A percentile compares a stretch with the other conserved stretches of the same genome.
Conservation (phyloP, 805 yeast species). For the Grigorovia humatica region DNA sequence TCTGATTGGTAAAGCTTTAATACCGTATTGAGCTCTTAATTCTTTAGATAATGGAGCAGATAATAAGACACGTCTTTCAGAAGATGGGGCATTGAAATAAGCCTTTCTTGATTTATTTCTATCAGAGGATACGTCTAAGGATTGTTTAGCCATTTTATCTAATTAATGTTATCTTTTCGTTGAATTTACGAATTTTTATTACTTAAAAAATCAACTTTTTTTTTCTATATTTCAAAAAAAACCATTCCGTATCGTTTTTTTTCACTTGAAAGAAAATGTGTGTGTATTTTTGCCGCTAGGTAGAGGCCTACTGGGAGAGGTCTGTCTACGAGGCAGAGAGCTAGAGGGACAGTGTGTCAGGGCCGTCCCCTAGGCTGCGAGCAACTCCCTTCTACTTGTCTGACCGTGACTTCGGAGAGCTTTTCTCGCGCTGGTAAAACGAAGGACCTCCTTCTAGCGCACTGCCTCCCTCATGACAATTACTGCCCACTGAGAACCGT, state of each 20-base stretch:
- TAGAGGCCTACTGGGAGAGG: background rate
- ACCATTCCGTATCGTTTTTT: no score
- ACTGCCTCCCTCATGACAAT: background rate
- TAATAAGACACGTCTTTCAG: constrained; percentile 86
- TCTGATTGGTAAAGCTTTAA: constrained; percentile 94
- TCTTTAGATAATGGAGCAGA: constrained; percentile 99
- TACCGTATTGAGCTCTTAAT: constrained; percentile 93
- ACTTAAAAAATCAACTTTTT: no score
- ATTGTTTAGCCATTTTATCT: constrained; percentile 38
- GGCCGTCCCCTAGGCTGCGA: no score
- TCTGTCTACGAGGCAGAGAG: no score
- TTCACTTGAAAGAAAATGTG: no score
- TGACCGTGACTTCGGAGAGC: background rate
- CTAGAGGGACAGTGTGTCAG: no score
- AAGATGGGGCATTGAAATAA: constrained; percentile 96
- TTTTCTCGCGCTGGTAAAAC: background rate
- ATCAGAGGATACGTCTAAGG: constrained; percentile 92
- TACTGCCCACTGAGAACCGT: background rate
- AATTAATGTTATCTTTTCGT: background rate
- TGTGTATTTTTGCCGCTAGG: background rate
- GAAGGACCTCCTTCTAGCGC: no score
- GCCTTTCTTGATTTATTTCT: constrained; percentile 99
- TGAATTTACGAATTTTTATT: background rate
- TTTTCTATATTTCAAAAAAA: no score
- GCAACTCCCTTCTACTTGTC: no score